These are phyloP conservation scores for Trichoderma asperelloides DNA, from an alignment of 495 filamentous ascomycete genomes.

Conservation along the genomic window DNA sequence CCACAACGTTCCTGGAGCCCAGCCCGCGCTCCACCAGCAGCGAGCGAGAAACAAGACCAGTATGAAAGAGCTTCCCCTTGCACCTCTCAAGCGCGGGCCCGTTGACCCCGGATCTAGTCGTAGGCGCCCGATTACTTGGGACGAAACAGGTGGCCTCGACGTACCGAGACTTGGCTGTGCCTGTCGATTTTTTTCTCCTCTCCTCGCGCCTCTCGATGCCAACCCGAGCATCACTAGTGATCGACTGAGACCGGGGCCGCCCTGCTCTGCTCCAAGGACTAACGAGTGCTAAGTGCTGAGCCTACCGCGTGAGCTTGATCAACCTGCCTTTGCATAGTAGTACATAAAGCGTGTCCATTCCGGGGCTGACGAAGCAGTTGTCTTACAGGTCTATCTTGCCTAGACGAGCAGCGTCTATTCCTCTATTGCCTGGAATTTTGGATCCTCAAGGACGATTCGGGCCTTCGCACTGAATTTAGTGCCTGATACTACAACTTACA, in stretches of 20 bases:
- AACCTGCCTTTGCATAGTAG: background rate
- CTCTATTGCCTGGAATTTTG: constrained; percentile 4
- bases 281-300: background rate
- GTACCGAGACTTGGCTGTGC: background rate
- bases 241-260: constrained; percentile 4
- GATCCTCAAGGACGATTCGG: constrained; percentile 8
- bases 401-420: background rate
- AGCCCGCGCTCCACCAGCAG: background rate
- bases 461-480: constrained; percentile 9
- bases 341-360: constrained; percentile 7
- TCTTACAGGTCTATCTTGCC: constrained; percentile 7
- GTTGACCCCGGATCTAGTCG: constrained; percentile 7
- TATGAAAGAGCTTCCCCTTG: constrained; percentile 2
- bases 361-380: constrained; percentile 4
- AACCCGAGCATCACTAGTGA: constrained; percentile 6
- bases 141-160: constrained; percentile 2
- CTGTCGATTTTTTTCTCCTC: background rate
- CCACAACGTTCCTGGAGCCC: background rate
- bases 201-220: constrained; percentile 3
- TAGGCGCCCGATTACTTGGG: constrained; percentile 7
- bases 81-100: constrained; percentile 1
- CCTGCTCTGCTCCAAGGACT: background rate
- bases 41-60: background rate
- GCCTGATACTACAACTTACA: constrained; percentile 8
- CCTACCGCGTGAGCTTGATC: constrained; percentile 1